Conservation (phyloP, 176 grass and related monocot genomes). For the Avena sativa region DNA sequence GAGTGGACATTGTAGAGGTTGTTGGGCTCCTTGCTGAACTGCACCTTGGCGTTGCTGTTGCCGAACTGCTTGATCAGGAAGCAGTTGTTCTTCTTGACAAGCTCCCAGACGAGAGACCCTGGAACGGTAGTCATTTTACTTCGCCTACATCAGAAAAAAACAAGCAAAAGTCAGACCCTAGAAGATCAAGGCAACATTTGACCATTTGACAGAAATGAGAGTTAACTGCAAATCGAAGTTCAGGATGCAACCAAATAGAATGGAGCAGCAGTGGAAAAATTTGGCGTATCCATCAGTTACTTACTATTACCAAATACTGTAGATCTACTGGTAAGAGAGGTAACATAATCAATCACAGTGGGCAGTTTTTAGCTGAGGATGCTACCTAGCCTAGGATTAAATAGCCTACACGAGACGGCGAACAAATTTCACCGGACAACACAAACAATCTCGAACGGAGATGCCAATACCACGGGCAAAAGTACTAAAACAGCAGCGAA, state of each 20-base stretch:
- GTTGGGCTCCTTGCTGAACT: conserved; percentile 96
- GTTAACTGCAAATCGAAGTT: background rate
- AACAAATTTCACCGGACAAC: background rate
- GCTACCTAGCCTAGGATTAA: background rate
- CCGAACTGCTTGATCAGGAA: conserved; percentile 92
- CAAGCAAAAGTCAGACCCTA: background rate
- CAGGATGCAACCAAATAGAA: background rate
- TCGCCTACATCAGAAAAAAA: conserved; percentile 25
- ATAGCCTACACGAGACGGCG: background rate
- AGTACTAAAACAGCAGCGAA: background rate
- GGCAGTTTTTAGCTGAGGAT: background rate
- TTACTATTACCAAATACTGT: background rate
- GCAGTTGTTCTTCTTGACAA: conserved; percentile 92
- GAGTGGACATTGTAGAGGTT: conserved; percentile 92
- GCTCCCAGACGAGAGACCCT: conserved; percentile 86
- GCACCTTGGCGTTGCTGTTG: conserved; percentile 81
- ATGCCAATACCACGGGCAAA: too few species aligned
- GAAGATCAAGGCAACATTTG: background rate
- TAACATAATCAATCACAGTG: background rate
- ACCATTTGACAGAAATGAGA: background rate
- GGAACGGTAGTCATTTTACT: conserved; percentile 69
- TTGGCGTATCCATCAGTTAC: background rate
- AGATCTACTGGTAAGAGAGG: background rate
- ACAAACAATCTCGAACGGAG: background rate
- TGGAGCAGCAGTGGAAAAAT: background rate